Percentiles rank a stretch among this genome's conserved stretches.
Evolutionary conservation across 1,139 yeast genomes (phyloP).

Genomic region (Taphrina sp.): DNA sequence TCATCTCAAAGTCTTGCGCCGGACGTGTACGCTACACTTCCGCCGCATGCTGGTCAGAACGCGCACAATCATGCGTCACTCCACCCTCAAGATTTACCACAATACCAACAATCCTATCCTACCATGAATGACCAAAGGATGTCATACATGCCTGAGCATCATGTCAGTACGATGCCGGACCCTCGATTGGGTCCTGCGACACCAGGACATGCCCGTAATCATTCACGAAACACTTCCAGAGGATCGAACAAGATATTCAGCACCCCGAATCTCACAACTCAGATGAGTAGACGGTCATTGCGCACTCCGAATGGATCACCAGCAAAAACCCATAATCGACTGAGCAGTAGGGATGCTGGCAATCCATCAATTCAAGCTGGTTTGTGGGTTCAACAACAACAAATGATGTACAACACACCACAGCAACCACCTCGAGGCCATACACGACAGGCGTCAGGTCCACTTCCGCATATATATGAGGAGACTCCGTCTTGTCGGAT

Average conservation of each 20-base stretch:
- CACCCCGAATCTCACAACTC: slow-evolving; percentile 27
- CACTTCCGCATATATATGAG: slow-evolving; percentile 24
- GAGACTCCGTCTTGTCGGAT: slow-evolving; percentile 31
- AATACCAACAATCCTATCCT: too few species aligned
- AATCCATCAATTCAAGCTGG: slow-evolving; percentile 6
- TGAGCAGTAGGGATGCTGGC: slow-evolving; percentile 3
- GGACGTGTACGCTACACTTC: slow-evolving; percentile 10
- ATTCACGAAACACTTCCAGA: slow-evolving; percentile 7
- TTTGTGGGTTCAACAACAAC: slow-evolving; percentile 29
- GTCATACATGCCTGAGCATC: neutral
- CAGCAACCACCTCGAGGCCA: slow-evolving; percentile 19
- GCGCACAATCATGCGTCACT: neutral
- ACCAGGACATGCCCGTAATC: slow-evolving; percentile 23
- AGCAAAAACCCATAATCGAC: slow-evolving; percentile 2
- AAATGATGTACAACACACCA: slow-evolving; percentile 24
- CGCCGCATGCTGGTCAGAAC: neutral
- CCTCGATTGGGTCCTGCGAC: slow-evolving; percentile 15
- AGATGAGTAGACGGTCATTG: slow-evolving; percentile 21
- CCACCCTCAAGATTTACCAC: too few species aligned
- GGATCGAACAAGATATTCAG: slow-evolving; percentile 24
- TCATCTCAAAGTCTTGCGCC: slow-evolving; percentile 12
- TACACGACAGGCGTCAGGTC: slow-evolving; percentile 13
- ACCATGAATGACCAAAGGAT: too few species aligned
- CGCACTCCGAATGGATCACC: slow-evolving; percentile 26
- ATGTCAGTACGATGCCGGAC: neutral